phyloP scores from a whole-genome alignment of 352 stramenopile species.

The Globisporangium acanthophoron region DNA sequence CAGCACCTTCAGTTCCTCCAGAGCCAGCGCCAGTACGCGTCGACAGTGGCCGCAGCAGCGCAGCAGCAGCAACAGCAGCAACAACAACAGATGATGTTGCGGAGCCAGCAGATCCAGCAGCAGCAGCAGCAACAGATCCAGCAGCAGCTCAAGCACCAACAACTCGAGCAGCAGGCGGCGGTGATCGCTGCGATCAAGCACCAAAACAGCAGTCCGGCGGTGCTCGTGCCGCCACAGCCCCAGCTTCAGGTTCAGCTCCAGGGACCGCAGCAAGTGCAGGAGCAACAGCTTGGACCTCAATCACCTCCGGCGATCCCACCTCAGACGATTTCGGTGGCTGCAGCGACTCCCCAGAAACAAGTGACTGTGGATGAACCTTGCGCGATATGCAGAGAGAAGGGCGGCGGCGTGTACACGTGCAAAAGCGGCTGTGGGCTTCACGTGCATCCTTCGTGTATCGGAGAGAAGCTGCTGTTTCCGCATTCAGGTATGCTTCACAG shows the following conservation, averaged over 20 bases:
- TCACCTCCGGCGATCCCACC: neutral
- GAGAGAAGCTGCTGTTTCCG: slow-evolving; percentile 48
- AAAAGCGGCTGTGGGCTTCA: slow-evolving; percentile 55
- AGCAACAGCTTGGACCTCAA: neutral
- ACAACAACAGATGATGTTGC: slow-evolving; percentile 16
- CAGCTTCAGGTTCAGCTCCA: slow-evolving; percentile 9
- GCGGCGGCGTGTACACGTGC: slow-evolving; percentile 46
- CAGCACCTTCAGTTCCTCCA: slow-evolving; percentile 31
- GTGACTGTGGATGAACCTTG: slow-evolving; percentile 25
- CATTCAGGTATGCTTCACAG: slow-evolving; percentile 25
- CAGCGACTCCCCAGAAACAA: neutral
- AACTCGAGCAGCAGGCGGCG: slow-evolving; percentile 7
- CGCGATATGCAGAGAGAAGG: slow-evolving; percentile 44
- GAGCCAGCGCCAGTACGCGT: slow-evolving; percentile 23
- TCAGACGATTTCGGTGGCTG: neutral
- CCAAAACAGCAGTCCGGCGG: slow-evolving; percentile 7
- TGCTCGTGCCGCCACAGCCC: slow-evolving; percentile 6
- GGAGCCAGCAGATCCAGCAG: neutral
- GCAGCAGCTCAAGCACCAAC: slow-evolving; percentile 7
- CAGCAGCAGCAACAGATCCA: slow-evolving; percentile 11
- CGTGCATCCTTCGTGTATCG: slow-evolving; percentile 52
- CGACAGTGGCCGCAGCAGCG: slow-evolving; percentile 16
- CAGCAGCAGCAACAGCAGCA: slow-evolving; percentile 5
- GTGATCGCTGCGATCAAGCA: slow-evolving; percentile 10
- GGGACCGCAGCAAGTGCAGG: slow-evolving; percentile 3